phyloP scores from a whole-genome alignment of 805 yeast genomes.

The Cyberlindnera suaveolens region DNA sequence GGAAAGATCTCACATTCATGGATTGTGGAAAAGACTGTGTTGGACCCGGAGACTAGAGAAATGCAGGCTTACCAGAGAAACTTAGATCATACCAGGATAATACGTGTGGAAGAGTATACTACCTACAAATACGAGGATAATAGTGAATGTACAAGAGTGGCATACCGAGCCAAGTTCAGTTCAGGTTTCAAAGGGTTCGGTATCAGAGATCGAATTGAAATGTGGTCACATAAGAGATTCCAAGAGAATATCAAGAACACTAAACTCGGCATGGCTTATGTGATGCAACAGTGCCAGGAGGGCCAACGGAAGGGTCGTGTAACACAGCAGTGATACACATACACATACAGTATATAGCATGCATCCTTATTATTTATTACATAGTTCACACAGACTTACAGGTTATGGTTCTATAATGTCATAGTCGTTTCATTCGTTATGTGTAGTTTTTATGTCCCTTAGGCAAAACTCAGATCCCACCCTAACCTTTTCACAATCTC shows the following conservation, averaged over 20 bases:
- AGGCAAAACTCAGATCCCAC: constrained; percentile 77
- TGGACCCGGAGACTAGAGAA: constrained; percentile 51
- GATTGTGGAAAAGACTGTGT: constrained; percentile 73
- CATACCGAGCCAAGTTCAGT: constrained; percentile 60
- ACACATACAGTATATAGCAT: background rate
- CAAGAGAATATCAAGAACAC: constrained; percentile 60
- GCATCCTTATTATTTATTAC: background rate
- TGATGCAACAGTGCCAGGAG: constrained; percentile 56
- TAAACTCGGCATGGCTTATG: constrained; percentile 68
- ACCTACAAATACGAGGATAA: constrained; percentile 38
- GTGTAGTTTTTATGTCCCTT: background rate
- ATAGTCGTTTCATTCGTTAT: background rate
- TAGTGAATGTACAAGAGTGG: constrained; percentile 37
- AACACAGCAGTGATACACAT: background rate
- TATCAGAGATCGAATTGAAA: constrained; percentile 68
- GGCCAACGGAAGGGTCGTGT: background rate
- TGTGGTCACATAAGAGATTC: constrained; percentile 72
- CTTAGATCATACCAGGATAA: constrained; percentile 73
- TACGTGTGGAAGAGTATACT: constrained; percentile 74
- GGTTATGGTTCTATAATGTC: no score
- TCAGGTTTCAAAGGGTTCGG: constrained; percentile 60
- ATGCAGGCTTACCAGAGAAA: constrained; percentile 73
- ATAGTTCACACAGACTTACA: background rate
- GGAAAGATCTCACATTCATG: constrained; percentile 67
- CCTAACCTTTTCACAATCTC: constrained; percentile 56